A percentile compares a stretch with the other conserved stretches of the same genome.
Evolutionary conservation across 192 early-diverging fungal species (phyloP).

Genomic region (Chytriomyces confervae): DNA sequence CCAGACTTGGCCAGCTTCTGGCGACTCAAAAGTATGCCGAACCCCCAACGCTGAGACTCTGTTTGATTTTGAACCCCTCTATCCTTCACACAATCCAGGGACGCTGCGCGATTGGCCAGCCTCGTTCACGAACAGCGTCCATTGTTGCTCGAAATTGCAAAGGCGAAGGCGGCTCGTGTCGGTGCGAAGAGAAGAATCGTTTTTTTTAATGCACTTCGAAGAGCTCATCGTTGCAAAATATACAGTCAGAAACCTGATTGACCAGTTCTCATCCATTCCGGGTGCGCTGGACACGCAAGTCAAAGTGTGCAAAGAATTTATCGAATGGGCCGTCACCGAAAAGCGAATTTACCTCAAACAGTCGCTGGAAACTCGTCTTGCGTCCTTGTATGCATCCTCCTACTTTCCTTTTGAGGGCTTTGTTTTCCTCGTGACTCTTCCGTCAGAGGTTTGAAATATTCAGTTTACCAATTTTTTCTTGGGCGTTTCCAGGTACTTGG

Average conservation of each 20-base stretch:
- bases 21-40: slow-evolving; percentile 62
- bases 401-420: neutral
- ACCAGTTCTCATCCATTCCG: slow-evolving; percentile 86
- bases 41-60: no score
- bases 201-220: slow-evolving; percentile 43
- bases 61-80: no score
- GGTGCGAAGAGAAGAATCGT: slow-evolving; percentile 66
- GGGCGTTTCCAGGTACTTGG: slow-evolving; percentile 64
- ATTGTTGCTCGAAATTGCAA: slow-evolving; percentile 83
- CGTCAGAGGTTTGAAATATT: neutral
- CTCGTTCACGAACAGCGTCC: slow-evolving; percentile 82
- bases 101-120: slow-evolving; percentile 75
- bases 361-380: slow-evolving; percentile 90
- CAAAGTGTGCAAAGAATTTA: slow-evolving; percentile 89
- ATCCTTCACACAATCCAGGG: slow-evolving; percentile 47
- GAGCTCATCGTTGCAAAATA: neutral
- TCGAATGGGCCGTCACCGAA: slow-evolving; percentile 89
- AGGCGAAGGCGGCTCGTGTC: slow-evolving; percentile 86
- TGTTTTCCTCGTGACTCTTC: slow-evolving; percentile 18
- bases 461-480: neutral
- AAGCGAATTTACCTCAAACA: slow-evolving; percentile 97
- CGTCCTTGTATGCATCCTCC: slow-evolving; percentile 66
- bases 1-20: slow-evolving; percentile 79
- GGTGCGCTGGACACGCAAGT: slow-evolving; percentile 90
- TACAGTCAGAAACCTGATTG: slow-evolving; percentile 80